Percentiles rank a stretch among this genome's conserved stretches.
phyloP scores from a whole-genome alignment of 331 rosid species.

The Acacia concinna region DNA sequence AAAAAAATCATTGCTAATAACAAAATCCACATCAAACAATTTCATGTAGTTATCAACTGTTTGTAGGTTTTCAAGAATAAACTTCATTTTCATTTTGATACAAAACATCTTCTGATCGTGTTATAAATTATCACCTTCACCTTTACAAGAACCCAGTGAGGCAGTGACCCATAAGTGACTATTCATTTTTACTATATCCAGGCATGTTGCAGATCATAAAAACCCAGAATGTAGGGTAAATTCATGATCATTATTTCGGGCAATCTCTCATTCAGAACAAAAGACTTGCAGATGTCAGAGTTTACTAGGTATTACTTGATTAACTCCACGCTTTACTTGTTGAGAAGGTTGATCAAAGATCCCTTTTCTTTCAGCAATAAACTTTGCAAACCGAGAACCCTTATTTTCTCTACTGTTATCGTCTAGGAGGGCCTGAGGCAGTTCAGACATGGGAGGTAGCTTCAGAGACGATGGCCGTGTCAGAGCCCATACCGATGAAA shows the following conservation, averaged over 20 bases:
- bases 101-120: constrained; percentile 17
- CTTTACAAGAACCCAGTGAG: neutral
- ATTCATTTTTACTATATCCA: neutral
- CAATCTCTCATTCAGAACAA: constrained; percentile 11
- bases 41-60: neutral
- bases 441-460: constrained; percentile 46
- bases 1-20: neutral
- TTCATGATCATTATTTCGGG: constrained; percentile 5
- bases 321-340: constrained; percentile 39
- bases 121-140: neutral
- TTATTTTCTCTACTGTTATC: constrained; percentile 49
- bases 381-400: constrained; percentile 82
- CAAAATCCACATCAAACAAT: neutral
- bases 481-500: constrained; percentile 90
- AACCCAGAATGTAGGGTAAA: neutral
- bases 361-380: constrained; percentile 70
- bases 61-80: neutral
- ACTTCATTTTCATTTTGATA: neutral
- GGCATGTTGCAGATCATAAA: neutral
- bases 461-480: constrained; percentile 68
- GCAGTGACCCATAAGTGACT: neutral
- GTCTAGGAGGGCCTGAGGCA: constrained; percentile 41
- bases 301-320: constrained; percentile 59
- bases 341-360: constrained; percentile 45
- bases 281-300: constrained; percentile 47